Conservation (phyloP, 208 protist genomes). For the Trichomonas tenax region DNA sequence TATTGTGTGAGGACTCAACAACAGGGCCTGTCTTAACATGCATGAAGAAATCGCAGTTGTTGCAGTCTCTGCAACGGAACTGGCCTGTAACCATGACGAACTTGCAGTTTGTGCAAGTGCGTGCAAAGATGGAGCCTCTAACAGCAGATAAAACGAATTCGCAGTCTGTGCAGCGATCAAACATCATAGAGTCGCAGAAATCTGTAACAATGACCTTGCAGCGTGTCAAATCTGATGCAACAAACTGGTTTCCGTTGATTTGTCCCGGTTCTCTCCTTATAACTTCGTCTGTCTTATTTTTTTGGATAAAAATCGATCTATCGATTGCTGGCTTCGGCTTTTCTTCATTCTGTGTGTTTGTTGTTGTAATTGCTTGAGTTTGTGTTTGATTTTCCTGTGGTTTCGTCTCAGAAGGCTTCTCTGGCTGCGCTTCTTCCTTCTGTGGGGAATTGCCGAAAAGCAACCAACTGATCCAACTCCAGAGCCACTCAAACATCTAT, state of each 20-base stretch:
- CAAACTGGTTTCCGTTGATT: constrained; percentile 11
- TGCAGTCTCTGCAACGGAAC: not conserved
- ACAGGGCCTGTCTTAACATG: constrained; percentile 10
- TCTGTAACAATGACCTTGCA: constrained; percentile 1
- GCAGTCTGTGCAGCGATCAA: not conserved
- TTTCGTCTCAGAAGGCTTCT: not conserved
- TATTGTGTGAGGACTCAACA: not conserved
- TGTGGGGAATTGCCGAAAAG: not conserved
- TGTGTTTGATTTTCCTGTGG: not conserved
- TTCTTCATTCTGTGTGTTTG: not conserved
- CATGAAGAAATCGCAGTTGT: constrained; percentile 16
- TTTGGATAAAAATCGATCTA: not conserved
- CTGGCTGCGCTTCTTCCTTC: not conserved
- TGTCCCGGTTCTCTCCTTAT: not conserved
- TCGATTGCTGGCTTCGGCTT: not conserved
- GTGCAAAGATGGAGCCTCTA: not conserved
- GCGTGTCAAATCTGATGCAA: not conserved
- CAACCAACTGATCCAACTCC: no score
- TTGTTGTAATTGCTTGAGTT: not conserved
- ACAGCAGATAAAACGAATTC: constrained; percentile 14
- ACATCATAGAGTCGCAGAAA: constrained; percentile 6
- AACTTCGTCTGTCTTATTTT: not conserved
- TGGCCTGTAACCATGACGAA: not conserved
- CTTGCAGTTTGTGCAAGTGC: not conserved
- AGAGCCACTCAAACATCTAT: no score